Evolutionary conservation across 768 basidiomycete species (phyloP), one percentile per base, ranked within the genome.

Genomic region (Hericium rajendrae): DNA sequence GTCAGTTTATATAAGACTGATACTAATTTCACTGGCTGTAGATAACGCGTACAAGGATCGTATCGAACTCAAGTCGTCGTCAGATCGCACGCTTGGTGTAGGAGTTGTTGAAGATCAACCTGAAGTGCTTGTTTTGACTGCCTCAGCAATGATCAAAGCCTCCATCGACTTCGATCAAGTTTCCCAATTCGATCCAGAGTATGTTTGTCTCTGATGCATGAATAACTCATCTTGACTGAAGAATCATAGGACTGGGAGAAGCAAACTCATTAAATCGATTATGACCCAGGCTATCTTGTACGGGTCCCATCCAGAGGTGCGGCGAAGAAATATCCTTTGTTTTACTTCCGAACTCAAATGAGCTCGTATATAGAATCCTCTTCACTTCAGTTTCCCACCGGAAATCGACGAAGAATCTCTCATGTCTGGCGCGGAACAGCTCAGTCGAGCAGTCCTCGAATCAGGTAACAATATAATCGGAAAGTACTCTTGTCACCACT

Each of bases 251-350:
- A 81, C 76, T 56, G 89, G 83, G 58, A 79, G 73, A 46, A 82
- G 85, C 2, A 79, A 79, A 57, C 72, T 91, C 24, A 80, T 91
- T 66, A 86, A 86, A 69, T 84, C 86, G 9, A 87, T 82, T 24
- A 84, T 92, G 83, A 87, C 82, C 48, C 88, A 91, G 66, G 89
- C 88, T 11, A 89, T 91, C 60, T 66, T 91, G 38, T 91, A 90
- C 65, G 86, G 86, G 12, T 77, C 85, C 26, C 73, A 83, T 62
- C 75, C 83, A 22, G 78, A 84, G 66, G 85, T 85, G 66, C 37
- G 72, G 60, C 24, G 38, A 12, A 32, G 32, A 32, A 8, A 32
- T 8, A 8, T 26, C 26, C 4, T 32, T 32, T 32, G 32, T 32
- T 6, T 32, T 32, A 8, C 32, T 32, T 32, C 8, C 9, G 6